These are phyloP conservation scores for Yamadazyma sp. DNA, from an alignment of 805 yeast species.

Conservation along the genomic window DNA sequence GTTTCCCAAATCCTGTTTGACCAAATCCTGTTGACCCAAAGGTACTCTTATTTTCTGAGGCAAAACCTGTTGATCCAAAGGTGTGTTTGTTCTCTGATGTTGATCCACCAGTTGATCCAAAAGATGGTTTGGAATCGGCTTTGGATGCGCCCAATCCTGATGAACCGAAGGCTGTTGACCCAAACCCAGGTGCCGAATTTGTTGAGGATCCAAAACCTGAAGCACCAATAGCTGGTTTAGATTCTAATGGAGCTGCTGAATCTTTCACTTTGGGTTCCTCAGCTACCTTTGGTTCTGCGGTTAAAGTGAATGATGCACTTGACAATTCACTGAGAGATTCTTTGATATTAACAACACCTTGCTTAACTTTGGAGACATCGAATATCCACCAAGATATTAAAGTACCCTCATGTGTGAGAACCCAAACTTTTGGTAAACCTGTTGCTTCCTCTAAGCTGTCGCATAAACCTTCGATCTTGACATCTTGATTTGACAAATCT, in stretches of 20 bases:
- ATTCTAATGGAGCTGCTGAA: neutral
- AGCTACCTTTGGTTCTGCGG: neutral
- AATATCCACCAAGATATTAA: slow-evolving; percentile 65
- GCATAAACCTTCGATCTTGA: slow-evolving; percentile 49
- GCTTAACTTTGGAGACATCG: slow-evolving; percentile 24
- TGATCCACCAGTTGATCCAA: too few relatives aligned
- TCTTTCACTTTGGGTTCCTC: neutral
- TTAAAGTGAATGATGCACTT: too few relatives aligned
- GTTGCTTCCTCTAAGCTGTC: slow-evolving; percentile 53
- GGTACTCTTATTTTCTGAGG: neutral
- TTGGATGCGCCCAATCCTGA: too few relatives aligned
- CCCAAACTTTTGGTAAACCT: slow-evolving; percentile 65
- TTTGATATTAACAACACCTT: neutral
- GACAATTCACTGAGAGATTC: too few relatives aligned
- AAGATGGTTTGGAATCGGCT: too few relatives aligned
- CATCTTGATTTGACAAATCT: slow-evolving; percentile 48
- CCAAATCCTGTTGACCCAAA: slow-evolving; percentile 2
- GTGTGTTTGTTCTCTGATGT: too few relatives aligned
- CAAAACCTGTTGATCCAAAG: too few relatives aligned
- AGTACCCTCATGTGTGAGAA: slow-evolving; percentile 60
- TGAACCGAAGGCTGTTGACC: slow-evolving; percentile 1
- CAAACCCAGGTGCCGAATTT: slow-evolving; percentile 9
- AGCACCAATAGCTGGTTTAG: neutral
- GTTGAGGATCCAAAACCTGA: slow-evolving; percentile 3
- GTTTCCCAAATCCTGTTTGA: slow-evolving; percentile 13